Percentiles rank a stretch among this genome's conserved stretches.
phyloP scores from a whole-genome alignment of 2,329 filamentous ascomycete genomes.

The Rhynchosporium secalis region DNA sequence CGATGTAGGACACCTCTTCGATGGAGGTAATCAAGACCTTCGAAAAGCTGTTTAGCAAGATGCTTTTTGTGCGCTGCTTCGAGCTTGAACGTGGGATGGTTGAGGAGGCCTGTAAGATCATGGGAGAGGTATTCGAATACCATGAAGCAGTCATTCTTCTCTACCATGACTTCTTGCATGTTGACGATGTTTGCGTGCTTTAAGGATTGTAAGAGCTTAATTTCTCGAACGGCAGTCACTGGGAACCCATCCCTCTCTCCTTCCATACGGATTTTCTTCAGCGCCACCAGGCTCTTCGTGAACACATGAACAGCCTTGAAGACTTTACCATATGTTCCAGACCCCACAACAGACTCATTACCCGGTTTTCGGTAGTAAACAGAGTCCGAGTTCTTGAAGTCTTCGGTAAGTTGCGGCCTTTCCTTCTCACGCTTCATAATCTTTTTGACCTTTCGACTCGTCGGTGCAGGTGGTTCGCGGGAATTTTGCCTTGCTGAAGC shows the following conservation, averaged over 20 bases:
- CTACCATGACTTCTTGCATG: constrained; percentile 92
- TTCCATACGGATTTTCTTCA: constrained; percentile 93
- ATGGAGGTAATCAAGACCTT: constrained; percentile 91
- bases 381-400: constrained; percentile 77
- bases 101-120: constrained; percentile 90
- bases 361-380: constrained; percentile 94
- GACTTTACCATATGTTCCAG: constrained; percentile 93
- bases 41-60: constrained; percentile 87
- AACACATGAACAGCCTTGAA: constrained; percentile 96
- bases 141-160: constrained; percentile 99
- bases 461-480: constrained; percentile 41
- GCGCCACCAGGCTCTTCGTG: constrained; percentile 76
- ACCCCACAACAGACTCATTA: constrained; percentile 95
- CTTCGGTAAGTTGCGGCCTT: constrained; percentile 67
- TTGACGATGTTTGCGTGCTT: constrained; percentile 81
- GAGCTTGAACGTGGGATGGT: constrained; percentile 88
- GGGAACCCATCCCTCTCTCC: constrained; percentile 89
- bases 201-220: constrained; percentile 86
- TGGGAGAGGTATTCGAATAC: constrained; percentile 98
- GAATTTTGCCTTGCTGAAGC: constrained; percentile 47
- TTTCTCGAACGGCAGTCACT: constrained; percentile 86
- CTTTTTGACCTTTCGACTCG: constrained; percentile 61
- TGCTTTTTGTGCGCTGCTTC: constrained; percentile 88
- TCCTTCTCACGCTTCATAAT: constrained; percentile 70
- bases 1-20: constrained; percentile 90